Evolutionary conservation across 352 stramenopile species (phyloP), one percentile per base, ranked within the genome.

Genomic region (Phytopythium aichiense): DNA sequence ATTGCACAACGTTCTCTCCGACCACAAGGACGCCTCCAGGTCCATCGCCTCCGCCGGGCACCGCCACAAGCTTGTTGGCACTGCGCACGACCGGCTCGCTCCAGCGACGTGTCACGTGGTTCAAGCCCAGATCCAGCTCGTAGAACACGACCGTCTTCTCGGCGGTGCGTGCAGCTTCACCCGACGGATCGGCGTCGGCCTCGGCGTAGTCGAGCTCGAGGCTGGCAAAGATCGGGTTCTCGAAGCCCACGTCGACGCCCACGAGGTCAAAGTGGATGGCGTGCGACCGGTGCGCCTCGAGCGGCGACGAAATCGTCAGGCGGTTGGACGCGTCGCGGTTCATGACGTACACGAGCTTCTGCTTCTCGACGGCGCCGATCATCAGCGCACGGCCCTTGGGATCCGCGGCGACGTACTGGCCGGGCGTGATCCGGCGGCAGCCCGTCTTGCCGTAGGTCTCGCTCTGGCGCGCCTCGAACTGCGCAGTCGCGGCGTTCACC

Each of bases 341-440:
- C 78, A 99, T 92, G 25, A 99, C 96, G 76, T 99, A 99, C 25
- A 99, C 97, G 15, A 99, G 84, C 69, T 99, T 99, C 69, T 99
- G 96, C 77, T 99, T 99, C 83, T 99, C 98, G 25, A 99, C 74
- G 22, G 84, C 89, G 59, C 85, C 87, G 45, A 99, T 87, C 83
- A 99, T 98, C 22, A 99, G 84, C 22, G 97, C 97, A 22, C 98
- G 91, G 33, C 98, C 98, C 64, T 98, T 98, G 2, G 98, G 98
- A 72, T 99, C 98, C 9, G 81, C 84, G 1, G 96, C 96, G 31
- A 99, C 56, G 77, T 99, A 99, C 75, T 99, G 95, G 1, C 98
- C 98, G 0, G 98, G 97, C 18, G 98, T 98, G 63, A 98, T 97
- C 31, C 98, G 91, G 56, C 98, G 88, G 66, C 94, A 98, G 22